Evolutionary conservation across 345 rosid species (phyloP), one percentile per base, ranked within the genome.

Genomic region (Acer campestre): DNA sequence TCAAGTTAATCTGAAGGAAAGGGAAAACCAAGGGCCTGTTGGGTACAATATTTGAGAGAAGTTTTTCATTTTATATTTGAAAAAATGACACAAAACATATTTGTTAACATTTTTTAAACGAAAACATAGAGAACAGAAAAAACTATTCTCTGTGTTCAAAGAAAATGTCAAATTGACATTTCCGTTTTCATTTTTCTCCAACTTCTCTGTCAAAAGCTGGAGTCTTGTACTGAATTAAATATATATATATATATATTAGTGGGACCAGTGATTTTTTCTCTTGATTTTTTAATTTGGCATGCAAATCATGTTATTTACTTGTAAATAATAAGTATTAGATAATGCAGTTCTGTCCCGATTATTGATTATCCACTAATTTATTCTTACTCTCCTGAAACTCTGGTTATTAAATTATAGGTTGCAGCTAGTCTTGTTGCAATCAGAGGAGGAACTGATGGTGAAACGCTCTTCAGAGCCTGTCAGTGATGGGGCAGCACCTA

Each of bases 391-490:
- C 67, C 42, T 74, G 44, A 55, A 72, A 75, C 46, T 49, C 59
- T 79, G 66, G 51, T 79, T 63, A 58, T 71, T 69, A 53, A 66
- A 70, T 72, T 42, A 61, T 74, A 95, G 99, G 68, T 86, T 96
- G 80, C 89, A 89, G 83, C 86, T 87, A 70, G 87, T 94, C 79
- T 89, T 96, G 70, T 81, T 96, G 85, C 98, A 94, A 82, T 92
- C 99, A 1, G 99, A 96, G 84, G 99, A 96, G 84, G 99, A 96
- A 82, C 80, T 95, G 46, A 55, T 94, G 76, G 90, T 42, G 23
- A 90, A 89, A 78, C 95, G 82, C 81, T 85, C 91, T 69, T 86
- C 93, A 71, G 90, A 94, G 75, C 83, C 88, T 76, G 82, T 80
- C 44, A 85, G 68, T 68, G 95, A 94, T 69, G 88, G 89, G 58